These are phyloP conservation scores for Brasenia schreberi DNA, from an alignment of 164 flowering plant species.

Conservation along the genomic window DNA sequence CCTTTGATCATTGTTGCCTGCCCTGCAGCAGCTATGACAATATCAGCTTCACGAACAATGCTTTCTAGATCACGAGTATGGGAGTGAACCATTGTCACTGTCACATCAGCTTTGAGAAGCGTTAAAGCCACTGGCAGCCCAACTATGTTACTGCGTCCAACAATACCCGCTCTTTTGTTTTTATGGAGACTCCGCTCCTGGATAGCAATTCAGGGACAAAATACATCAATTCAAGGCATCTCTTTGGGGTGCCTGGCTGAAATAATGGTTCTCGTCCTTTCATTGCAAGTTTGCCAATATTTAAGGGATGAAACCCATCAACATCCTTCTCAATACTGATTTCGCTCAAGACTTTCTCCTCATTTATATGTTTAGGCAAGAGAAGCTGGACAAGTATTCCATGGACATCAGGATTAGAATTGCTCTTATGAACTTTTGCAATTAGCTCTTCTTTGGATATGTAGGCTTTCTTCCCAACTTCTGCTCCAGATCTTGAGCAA, in stretches of 20 bases:
- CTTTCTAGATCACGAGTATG: slow-evolving; percentile 50
- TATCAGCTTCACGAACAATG: slow-evolving; percentile 80
- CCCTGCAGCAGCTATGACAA: slow-evolving; percentile 91
- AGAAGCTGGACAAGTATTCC: too few species aligned
- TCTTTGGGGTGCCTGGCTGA: too few species aligned
- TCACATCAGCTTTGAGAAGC: slow-evolving; percentile 89
- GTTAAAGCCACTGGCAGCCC: slow-evolving; percentile 83
- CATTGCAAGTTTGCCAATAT: too few species aligned
- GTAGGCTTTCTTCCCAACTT: slow-evolving; percentile 54
- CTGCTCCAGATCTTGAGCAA: slow-evolving; percentile 62
- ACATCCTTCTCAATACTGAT: too few species aligned
- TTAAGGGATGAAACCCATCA: too few species aligned
- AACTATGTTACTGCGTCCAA: slow-evolving; percentile 15
- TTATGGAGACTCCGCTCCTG: slow-evolving; percentile 64
- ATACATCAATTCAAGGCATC: too few species aligned
- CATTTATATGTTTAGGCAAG: too few species aligned
- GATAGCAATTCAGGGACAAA: slow-evolving; percentile 49
- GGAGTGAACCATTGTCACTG: slow-evolving; percentile 76
- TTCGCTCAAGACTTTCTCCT: too few species aligned
- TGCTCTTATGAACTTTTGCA: too few species aligned
- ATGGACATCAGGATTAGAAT: too few species aligned
- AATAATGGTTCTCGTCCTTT: too few species aligned
- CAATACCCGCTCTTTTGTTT: slow-evolving; percentile 84
- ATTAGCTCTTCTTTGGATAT: slow-evolving; percentile 6
- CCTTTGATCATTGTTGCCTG: slow-evolving; percentile 92